Conservation (phyloP, 208 protist species). For the Trypanosomatidae sp. region DNA sequence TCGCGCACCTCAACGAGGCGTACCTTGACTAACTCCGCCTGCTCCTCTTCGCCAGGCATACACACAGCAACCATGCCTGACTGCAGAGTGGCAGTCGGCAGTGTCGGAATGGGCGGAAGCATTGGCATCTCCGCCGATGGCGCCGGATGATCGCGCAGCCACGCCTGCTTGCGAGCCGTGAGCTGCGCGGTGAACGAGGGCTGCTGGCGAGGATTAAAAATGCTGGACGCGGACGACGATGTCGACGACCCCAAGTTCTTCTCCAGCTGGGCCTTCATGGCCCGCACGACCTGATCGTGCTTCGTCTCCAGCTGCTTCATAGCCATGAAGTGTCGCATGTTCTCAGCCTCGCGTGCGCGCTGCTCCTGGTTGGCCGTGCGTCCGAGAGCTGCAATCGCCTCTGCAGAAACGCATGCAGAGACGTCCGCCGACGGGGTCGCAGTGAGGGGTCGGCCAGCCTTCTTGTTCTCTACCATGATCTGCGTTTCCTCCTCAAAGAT, state of each 20-base stretch:
- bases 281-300: conserved; percentile 44
- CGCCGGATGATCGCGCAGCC: conserved; percentile 45
- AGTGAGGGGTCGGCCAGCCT: conserved; percentile 13
- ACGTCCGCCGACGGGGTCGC: conserved; percentile 9
- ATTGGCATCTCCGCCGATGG: conserved; percentile 31
- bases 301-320: conserved; percentile 53
- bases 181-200: conserved; percentile 33
- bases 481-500: conserved; percentile 44
- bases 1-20: conserved; percentile 24
- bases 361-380: conserved; percentile 33
- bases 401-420: conserved; percentile 18
- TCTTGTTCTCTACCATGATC: conserved; percentile 27
- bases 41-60: conserved; percentile 41
- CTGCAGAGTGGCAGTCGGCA: conserved; percentile 27
- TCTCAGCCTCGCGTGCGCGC: conserved; percentile 34
- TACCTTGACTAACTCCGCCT: conserved; percentile 29
- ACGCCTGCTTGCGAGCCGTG: conserved; percentile 36
- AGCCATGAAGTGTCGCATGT: conserved; percentile 30
- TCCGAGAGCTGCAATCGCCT: conserved; percentile 18
- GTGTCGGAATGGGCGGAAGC: conserved; percentile 31
- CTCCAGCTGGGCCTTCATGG: conserved; percentile 41
- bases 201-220: conserved; percentile 37
- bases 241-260: conserved; percentile 17
- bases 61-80: conserved; percentile 23
- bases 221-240: background rate